Conservation (phyloP, 2,329 filamentous ascomycete genomes). For the Sarocladium strictum region DNA sequence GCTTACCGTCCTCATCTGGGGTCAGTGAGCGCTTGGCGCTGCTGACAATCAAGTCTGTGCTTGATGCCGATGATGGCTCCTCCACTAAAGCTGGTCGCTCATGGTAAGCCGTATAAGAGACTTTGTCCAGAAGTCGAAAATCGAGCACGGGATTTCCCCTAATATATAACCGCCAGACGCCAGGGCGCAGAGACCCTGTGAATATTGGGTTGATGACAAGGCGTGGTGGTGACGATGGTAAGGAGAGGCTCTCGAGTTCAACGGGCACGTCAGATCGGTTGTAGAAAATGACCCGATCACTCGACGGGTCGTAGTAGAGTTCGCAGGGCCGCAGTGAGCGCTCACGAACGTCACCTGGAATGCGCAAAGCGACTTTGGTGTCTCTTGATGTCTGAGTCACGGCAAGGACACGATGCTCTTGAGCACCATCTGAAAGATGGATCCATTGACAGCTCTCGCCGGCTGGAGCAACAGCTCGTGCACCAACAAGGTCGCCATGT, state of each 20-base stretch:
- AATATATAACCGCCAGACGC: slow-evolving; percentile 52
- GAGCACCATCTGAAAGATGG: not conserved
- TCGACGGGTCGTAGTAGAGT: slow-evolving; percentile 53
- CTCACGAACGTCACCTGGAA: slow-evolving; percentile 42
- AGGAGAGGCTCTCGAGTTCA: slow-evolving; percentile 38
- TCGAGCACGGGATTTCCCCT: slow-evolving; percentile 45
- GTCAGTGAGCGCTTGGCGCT: slow-evolving; percentile 46
- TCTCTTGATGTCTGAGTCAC: slow-evolving; percentile 55
- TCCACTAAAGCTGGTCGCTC: slow-evolving; percentile 15
- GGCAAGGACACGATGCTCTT: slow-evolving; percentile 48
- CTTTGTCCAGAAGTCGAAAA: slow-evolving; percentile 52
- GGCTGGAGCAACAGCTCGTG: slow-evolving; percentile 50
- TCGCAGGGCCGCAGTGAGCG: slow-evolving; percentile 44
- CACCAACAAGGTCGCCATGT: slow-evolving; percentile 42
- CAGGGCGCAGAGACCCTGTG: slow-evolving; percentile 43
- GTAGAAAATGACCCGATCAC: slow-evolving; percentile 51
- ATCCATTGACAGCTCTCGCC: slow-evolving; percentile 53
- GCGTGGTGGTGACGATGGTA: slow-evolving; percentile 14
- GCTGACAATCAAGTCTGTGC: slow-evolving; percentile 33
- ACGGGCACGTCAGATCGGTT: slow-evolving; percentile 52
- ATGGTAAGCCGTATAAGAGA: slow-evolving; percentile 31
- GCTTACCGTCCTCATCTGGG: slow-evolving; percentile 37
- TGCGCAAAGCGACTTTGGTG: slow-evolving; percentile 54
- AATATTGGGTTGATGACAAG: slow-evolving; percentile 38
- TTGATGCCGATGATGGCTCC: slow-evolving; percentile 22